Evolutionary conservation across 305 asterid species (phyloP), one percentile per base, ranked within the genome.

Genomic region (Solanum hybrid): DNA sequence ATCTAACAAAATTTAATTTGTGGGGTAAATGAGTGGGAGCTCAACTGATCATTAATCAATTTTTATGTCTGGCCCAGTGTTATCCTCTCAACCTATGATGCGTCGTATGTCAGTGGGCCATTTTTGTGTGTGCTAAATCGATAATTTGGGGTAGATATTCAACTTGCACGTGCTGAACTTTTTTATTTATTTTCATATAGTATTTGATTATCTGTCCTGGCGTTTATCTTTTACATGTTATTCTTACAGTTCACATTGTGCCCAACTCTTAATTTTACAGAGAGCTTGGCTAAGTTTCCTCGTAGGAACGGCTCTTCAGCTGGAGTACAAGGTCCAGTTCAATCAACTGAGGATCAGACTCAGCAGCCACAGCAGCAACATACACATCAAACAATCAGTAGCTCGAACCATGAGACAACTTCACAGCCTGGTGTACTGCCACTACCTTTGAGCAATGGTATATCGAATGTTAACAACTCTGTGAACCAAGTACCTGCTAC

Each of bases 231-330:
- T 80, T 38, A n/a, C 64, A 37, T 37, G 34, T 38, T 2, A 37
- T 24, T 79, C 64, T 79, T 37, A 80, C 69, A 24, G 86, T 80
- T 80, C 36, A 26, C 77, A 56, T 85, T 85, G 88, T 56, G 76
- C 76, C 31, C 7, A 12, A 46, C 82, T 60, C 87, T 64, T 37
- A 32, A 71, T 87, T 81, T 89, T 82, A 32, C 92, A 91, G 93
- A 91, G 90, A 87, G 92, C 90, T 91, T 91, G 89, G 92, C 92
- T 2, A 91, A 91, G 92, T 90, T 89, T 89, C 93, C 93, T 89
- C 89, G 93, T 87, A 89, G 91, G 73, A 69, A 79, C 24, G 46
- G 71, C 36, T 1, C 90, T 37, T 86, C 90, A 14, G 76, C 91
- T 86, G 93, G 89, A 37, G 86, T 32, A 32, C 88, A 22, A 31